Percentiles rank a stretch among this genome's conserved stretches.
These are phyloP conservation scores for Claviceps quebecensis DNA, from an alignment of 2,329 filamentous ascomycete genomes.

Conservation along the genomic window DNA sequence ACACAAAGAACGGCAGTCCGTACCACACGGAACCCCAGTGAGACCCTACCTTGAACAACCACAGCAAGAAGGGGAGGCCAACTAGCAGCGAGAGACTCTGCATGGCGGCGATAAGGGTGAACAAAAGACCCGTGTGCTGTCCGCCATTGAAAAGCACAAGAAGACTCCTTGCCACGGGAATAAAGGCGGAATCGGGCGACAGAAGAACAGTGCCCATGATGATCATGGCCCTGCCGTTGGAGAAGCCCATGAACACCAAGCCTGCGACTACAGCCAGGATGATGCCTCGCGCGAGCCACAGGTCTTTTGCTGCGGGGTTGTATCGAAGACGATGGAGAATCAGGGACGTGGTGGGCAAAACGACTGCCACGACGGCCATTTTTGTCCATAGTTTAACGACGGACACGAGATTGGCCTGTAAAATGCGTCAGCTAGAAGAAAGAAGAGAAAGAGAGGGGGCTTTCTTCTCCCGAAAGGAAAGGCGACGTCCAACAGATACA, in stretches of 20 bases:
- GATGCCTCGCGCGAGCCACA: slow-evolving; percentile 3
- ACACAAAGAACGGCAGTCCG: slow-evolving; percentile 1
- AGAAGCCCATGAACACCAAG: background rate
- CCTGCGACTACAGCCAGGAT: background rate
- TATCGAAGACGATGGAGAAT: slow-evolving; percentile 1
- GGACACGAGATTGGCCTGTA: background rate
- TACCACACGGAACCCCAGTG: background rate
- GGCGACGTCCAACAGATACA: background rate
- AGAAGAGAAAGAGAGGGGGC: background rate
- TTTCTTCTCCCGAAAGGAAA: background rate
- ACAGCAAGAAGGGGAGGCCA: background rate
- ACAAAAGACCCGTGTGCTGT: background rate
- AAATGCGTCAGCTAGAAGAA: background rate
- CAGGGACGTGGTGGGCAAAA: background rate
- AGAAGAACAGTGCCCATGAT: slow-evolving; percentile 3
- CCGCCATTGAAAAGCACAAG: slow-evolving; percentile 1
- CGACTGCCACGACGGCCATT: background rate
- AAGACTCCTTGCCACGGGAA: slow-evolving; percentile 1
- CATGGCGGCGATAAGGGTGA: background rate
- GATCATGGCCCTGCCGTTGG: slow-evolving; percentile 1
- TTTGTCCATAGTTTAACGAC: background rate
- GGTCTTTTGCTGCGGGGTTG: background rate
- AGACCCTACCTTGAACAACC: background rate
- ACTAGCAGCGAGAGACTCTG: background rate
- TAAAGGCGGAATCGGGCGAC: background rate